These are phyloP conservation scores for Nakazawaea wickerhamii DNA, from an alignment of 805 yeast species.

Conservation along the genomic window DNA sequence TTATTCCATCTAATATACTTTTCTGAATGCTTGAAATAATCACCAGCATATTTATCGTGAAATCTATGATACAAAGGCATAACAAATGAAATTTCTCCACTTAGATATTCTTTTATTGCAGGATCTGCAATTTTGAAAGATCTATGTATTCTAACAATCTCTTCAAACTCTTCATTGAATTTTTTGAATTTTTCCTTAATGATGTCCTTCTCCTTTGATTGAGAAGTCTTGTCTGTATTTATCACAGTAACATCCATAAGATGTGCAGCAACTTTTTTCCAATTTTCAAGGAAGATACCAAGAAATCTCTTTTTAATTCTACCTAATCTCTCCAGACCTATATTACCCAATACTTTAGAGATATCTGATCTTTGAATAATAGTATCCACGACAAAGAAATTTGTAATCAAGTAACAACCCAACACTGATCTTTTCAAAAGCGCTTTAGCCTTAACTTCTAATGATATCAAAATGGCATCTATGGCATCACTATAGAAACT, in stretches of 20 bases:
- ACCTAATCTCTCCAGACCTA: slow-evolving; percentile 59
- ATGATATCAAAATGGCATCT: slow-evolving; percentile 60
- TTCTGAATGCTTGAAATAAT: slow-evolving; percentile 61
- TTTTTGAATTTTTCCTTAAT: slow-evolving; percentile 80
- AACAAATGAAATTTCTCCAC: slow-evolving; percentile 71
- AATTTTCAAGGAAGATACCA: slow-evolving; percentile 64
- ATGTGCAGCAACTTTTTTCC: slow-evolving; percentile 75
- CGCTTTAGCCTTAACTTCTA: slow-evolving; percentile 54
- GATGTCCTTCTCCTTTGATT: slow-evolving; percentile 70
- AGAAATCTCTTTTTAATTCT: slow-evolving; percentile 68
- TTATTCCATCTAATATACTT: slow-evolving; percentile 56
- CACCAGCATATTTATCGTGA: slow-evolving; percentile 73
- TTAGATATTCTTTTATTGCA: slow-evolving; percentile 54
- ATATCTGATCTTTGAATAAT: slow-evolving; percentile 57
- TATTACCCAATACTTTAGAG: slow-evolving; percentile 46
- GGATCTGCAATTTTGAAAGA: slow-evolving; percentile 62
- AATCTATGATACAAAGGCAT: slow-evolving; percentile 82
- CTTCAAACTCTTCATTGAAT: slow-evolving; percentile 82
- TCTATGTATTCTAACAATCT: slow-evolving; percentile 60
- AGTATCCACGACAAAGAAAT: slow-evolving; percentile 70
- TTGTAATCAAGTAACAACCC: slow-evolving; percentile 69
- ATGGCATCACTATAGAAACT: slow-evolving; percentile 72
- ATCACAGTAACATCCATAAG: slow-evolving; percentile 78
- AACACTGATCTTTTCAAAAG: slow-evolving; percentile 41
- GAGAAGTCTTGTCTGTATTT: slow-evolving; percentile 29